Evolutionary conservation across 768 basidiomycete genomes (phyloP).

Genomic region (Agrocybe chaxingu): DNA sequence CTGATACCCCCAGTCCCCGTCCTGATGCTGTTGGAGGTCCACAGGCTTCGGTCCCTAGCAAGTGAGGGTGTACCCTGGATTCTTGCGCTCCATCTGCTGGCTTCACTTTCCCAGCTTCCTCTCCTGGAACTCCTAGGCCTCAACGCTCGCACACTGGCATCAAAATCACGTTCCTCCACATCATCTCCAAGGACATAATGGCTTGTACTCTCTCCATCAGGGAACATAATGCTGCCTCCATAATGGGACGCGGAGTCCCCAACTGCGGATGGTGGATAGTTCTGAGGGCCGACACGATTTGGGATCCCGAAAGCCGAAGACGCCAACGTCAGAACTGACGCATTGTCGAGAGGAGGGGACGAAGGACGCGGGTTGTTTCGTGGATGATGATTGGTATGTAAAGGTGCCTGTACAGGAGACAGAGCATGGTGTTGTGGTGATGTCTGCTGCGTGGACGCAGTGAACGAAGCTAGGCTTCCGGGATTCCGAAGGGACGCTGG

Average conservation of each 20-base stretch:
- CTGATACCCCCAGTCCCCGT: slow-evolving; percentile 60
- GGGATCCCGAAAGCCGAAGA: slow-evolving; percentile 87
- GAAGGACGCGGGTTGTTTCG: slow-evolving; percentile 94
- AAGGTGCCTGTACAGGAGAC: slow-evolving; percentile 68
- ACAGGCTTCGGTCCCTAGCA: slow-evolving; percentile 52
- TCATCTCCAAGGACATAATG: slow-evolving; percentile 68
- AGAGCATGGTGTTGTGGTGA: slow-evolving; percentile 23
- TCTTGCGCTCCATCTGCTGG: slow-evolving; percentile 83
- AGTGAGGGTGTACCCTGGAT: slow-evolving; percentile 49
- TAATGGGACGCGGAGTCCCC: slow-evolving; percentile 73
- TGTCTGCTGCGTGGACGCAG: slow-evolving; percentile 23
- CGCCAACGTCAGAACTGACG: slow-evolving; percentile 88
- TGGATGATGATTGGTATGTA: slow-evolving; percentile 90
- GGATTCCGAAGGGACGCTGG: slow-evolving; percentile 25
- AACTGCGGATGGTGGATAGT: slow-evolving; percentile 48
- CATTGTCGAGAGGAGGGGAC: slow-evolving; percentile 88
- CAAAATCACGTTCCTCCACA: slow-evolving; percentile 69
- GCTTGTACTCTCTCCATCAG: slow-evolving; percentile 66
- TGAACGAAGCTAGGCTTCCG: slow-evolving; percentile 24
- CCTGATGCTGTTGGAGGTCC: slow-evolving; percentile 59
- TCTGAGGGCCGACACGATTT: slow-evolving; percentile 41
- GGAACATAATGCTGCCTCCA: slow-evolving; percentile 54
- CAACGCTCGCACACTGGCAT: slow-evolving; percentile 88
- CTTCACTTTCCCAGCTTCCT: slow-evolving; percentile 91
- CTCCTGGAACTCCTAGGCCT: slow-evolving; percentile 81